Evolutionary conservation across 305 asterid genomes (phyloP), one percentile per base, ranked within the genome.

Genomic region (Coffea humblotiana): DNA sequence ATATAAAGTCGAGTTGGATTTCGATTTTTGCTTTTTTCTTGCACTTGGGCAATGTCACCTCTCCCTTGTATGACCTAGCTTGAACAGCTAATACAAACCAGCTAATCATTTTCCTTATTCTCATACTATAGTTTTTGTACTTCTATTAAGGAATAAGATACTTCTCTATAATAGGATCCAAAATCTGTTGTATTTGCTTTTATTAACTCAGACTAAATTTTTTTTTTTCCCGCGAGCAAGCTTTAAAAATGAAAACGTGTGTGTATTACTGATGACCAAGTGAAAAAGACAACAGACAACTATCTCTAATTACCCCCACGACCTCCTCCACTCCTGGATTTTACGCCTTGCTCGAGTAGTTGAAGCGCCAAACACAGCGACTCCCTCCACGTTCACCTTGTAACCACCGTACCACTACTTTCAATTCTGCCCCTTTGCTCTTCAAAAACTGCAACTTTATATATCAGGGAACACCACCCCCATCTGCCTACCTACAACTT

Each of bases 331-430:
- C n/a, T 35, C 23, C 21, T 47, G 37, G 32, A 47, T 71, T 29
- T 29, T 45, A 10, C 23, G 35, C 2, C 35, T 48, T 25, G 2
- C 35, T 48, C 14, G 2, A 71, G 13, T 18, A n/a, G n/a, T 71
- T 61, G 45, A 14, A 56, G 67, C 32, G 77, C 58, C 70, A 60
- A 37, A 15, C 47, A 13, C 71, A 75, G 25, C 25, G 43, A 76
- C 49, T 61, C 71, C 71, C 58, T 11, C 61, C 73, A 76, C 79
- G 43, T 45, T 76, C 72, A n/a, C 72, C 72, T 45, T 71, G 58
- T 45, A 61, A 43, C 58, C 29, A 61, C 6, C 13, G 45, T 37
- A 9, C 45, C 35, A 6, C 29, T 2, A 6, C 35, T 9, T 43
- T 73, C 9, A 47, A 21, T 58, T 27, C 6, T 19, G 18, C 32